Conservation (phyloP, 805 yeast species). For the Metschnikowia amazonensis region DNA sequence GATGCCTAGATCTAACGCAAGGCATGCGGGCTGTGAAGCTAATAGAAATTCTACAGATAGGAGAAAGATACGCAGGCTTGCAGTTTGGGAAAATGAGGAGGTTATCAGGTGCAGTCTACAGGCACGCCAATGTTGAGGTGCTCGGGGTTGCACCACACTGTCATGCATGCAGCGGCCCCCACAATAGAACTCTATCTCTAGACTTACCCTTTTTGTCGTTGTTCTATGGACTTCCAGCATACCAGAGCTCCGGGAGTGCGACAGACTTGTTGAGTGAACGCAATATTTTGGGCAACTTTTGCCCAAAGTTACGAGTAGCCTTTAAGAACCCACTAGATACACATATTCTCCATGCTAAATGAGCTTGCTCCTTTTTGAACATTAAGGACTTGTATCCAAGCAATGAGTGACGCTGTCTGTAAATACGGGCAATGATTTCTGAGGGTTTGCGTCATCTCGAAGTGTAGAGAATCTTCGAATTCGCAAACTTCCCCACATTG, state of each 20-base stretch:
- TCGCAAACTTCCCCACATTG: not conserved
- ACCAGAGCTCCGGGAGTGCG: not conserved
- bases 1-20: not conserved
- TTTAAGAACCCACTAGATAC: not conserved
- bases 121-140: not conserved
- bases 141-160: not conserved
- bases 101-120: slow-evolving; percentile 1
- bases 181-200: not conserved
- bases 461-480: not conserved
- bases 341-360: not conserved
- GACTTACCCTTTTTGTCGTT: not conserved
- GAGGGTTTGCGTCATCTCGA: not conserved
- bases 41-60: not conserved
- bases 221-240: not conserved
- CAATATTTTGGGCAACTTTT: not conserved
- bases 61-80: not conserved
- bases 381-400: too few species aligned
- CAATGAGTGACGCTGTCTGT: too few species aligned
- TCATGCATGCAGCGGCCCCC: not conserved
- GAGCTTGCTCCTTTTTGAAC: too few species aligned
- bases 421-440: too few species aligned
- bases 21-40: not conserved
- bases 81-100: not conserved
- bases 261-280: not conserved
- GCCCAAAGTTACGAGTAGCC: not conserved